Evolutionary conservation across 2,329 filamentous ascomycete species (phyloP), one percentile per base, ranked within the genome.

Genomic region (Pseudogymnoascus sp.): DNA sequence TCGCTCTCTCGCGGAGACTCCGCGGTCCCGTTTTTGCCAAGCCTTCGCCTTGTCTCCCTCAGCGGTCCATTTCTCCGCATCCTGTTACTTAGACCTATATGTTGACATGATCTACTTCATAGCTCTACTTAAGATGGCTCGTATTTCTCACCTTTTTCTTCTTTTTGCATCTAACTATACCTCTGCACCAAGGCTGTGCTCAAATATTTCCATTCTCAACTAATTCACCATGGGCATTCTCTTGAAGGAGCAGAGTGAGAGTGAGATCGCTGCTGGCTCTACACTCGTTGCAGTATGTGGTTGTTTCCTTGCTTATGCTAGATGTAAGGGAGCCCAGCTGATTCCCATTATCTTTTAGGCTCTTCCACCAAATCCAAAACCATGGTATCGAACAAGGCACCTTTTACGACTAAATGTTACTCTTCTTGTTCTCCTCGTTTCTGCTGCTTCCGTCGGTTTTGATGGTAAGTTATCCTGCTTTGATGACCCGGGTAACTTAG

Each of bases 361-460:
- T 37, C 33, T 37, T 37, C 33, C 33, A 14, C 33, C 33, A 37
- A 37, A 37, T 37, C 33, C 33, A 37, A 37, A 37, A 37, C 33
- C 33, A 37, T 37, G 33, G 33, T 40, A 41, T 41, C 35, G n/a
- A 22, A 40, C 22, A 28, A 26, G 43, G 5, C 67, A 68, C 62
- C 59, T 68, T 2, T 60, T 68, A 10, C 65, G 37, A 6, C 38
- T 68, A 10, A 68, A 68, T 60, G 59, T 68, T n/a, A 46, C 68
- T 7, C 66, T 68, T 16, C 50, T 68, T 11, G 59, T 68, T 26
- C 67, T 65, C 11, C 61, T 68, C 3, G 38, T 68, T 4, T 66
- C 65, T 10, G 63, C 65, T 10, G 64, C 66, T 6, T 62, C 63
- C 7, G 63, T 62, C 24, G 67, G 67, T 8, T 68, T 65, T 37